These are phyloP conservation scores for Colletotrichum navitas DNA, from an alignment of 2,329 filamentous ascomycete genomes.

Conservation along the genomic window DNA sequence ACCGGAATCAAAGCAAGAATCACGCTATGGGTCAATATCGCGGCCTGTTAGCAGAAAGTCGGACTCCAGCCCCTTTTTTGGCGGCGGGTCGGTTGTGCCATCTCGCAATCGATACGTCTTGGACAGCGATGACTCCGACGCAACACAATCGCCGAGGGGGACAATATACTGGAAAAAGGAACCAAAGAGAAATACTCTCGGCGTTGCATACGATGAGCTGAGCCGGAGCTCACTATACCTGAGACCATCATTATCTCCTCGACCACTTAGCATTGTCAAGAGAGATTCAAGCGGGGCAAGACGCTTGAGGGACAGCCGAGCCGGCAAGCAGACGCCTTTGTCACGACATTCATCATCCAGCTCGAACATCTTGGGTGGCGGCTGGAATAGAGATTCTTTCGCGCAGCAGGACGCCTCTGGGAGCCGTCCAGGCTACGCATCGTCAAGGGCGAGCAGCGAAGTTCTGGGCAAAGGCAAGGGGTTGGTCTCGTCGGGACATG, in stretches of 20 bases:
- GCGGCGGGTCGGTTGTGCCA: constrained; percentile 40
- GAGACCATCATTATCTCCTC: constrained; percentile 34
- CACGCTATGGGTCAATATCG: constrained; percentile 31
- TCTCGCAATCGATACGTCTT: constrained; percentile 34
- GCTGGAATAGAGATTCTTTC: constrained; percentile 35
- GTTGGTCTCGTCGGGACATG: constrained; percentile 26
- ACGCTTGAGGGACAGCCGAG: constrained; percentile 25
- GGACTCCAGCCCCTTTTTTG: constrained; percentile 42
- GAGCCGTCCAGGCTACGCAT: constrained; percentile 24
- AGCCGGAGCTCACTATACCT: constrained; percentile 35
- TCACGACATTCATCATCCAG: constrained; percentile 36
- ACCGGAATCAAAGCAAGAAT: constrained; percentile 31
- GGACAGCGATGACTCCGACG: constrained; percentile 38
- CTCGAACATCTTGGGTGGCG: constrained; percentile 31
- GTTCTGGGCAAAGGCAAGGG: constrained; percentile 39
- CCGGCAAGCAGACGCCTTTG: constrained; percentile 32
- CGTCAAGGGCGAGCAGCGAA: constrained; percentile 37
- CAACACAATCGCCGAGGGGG: constrained; percentile 16
- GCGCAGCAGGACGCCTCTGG: constrained; percentile 22
- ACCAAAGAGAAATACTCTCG: constrained; percentile 34
- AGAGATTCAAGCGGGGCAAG: constrained; percentile 33
- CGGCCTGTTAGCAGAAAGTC: constrained; percentile 42
- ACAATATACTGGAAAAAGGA: constrained; percentile 40
- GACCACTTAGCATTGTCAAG: constrained; percentile 39
- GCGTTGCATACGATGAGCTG: constrained; percentile 40